A percentile compares a stretch with the other conserved stretches of the same genome.
phyloP scores from a whole-genome alignment of 169 alveolate genomes.

The Amoebophrya sp. region DNA sequence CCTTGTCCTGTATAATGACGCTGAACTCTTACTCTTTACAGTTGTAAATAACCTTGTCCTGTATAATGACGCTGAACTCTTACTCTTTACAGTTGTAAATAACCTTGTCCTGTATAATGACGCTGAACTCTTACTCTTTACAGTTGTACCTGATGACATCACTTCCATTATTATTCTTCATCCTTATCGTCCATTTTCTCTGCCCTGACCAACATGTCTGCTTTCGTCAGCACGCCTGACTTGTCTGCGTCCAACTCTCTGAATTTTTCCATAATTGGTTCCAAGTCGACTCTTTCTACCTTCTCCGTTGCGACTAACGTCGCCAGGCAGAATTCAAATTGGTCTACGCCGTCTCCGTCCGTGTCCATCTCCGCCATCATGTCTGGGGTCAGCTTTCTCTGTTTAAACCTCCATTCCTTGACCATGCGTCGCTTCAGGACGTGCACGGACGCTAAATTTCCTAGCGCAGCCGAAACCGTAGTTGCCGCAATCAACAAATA shows the following conservation, averaged over 20 bases:
- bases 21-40: no score
- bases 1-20: no score
- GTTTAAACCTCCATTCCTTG: background rate
- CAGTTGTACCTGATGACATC: no score
- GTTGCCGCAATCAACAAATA: background rate
- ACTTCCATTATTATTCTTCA: no score
- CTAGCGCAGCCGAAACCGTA: background rate
- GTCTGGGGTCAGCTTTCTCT: background rate
- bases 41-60: no score
- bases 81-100: no score
- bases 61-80: no score
- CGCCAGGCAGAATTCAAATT: conserved; percentile 9
- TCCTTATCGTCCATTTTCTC: background rate
- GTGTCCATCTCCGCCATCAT: conserved; percentile 27
- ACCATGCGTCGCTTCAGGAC: background rate
- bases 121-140: no score
- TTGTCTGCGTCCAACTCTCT: background rate
- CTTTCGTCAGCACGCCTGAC: background rate
- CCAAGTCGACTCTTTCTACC: background rate
- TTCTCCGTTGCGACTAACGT: conserved; percentile 1
- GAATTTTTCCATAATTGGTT: background rate
- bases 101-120: no score
- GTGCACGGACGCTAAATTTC: background rate
- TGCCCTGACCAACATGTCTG: background rate
- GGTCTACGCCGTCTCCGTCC: conserved; percentile 15